These are phyloP conservation scores for Pilasporangium apinafurcum DNA, from an alignment of 352 stramenopile genomes.

Conservation along the genomic window DNA sequence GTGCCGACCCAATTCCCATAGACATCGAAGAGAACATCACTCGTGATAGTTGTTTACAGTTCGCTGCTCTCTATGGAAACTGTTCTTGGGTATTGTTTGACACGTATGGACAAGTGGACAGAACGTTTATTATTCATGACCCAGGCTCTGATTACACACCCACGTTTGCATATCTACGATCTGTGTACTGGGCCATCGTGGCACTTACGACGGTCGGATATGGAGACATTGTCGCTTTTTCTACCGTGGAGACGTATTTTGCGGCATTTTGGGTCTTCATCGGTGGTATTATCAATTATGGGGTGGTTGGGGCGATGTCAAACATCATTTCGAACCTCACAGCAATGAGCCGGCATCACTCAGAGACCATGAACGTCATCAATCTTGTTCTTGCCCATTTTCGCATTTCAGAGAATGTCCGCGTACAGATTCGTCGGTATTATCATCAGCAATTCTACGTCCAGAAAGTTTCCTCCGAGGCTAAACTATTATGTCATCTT, in stretches of 20 bases:
- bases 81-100: constrained; percentile 75
- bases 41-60: constrained; percentile 30
- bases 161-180: constrained; percentile 62
- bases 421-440: constrained; percentile 55
- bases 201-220: constrained; percentile 72
- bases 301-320: constrained; percentile 70
- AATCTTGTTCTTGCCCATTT: constrained; percentile 65
- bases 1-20: constrained; percentile 15
- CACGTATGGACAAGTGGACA: constrained; percentile 53
- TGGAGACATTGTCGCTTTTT: constrained; percentile 71
- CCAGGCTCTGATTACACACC: constrained; percentile 28
- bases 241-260: constrained; percentile 61
- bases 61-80: constrained; percentile 42
- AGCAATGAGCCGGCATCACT: constrained; percentile 42
- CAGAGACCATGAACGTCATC: constrained; percentile 62
- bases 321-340: constrained; percentile 73
- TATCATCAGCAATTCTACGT: constrained; percentile 78
- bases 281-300: constrained; percentile 72
- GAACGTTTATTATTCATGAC: constrained; percentile 27
- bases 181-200: constrained; percentile 73
- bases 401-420: constrained; percentile 44
- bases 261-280: constrained; percentile 61
- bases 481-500: constrained; percentile 42
- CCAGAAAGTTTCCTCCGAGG: constrained; percentile 65
- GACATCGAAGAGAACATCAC: constrained; percentile 19